Evolutionary conservation across 73 alveolate species (phyloP), one percentile per base, ranked within the genome.

Genomic region (Symbiodinium natans): DNA sequence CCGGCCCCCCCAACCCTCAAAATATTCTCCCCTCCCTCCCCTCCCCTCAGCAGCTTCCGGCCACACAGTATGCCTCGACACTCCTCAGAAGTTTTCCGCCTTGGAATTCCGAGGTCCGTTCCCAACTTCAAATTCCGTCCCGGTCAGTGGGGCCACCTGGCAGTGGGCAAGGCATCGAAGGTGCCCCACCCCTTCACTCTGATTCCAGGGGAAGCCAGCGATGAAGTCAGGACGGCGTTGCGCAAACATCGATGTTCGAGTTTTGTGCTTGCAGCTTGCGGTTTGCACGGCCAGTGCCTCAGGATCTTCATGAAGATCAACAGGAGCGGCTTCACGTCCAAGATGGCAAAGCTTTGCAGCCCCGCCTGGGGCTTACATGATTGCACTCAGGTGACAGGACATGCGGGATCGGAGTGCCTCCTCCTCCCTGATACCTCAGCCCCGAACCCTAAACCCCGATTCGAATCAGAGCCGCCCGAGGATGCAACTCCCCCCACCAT

Each of bases 141-240:
- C 17, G 97, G 97, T 41, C 97, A 90, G 56, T 90, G 97, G 97
- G 97, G 89, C 38, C 97, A 90, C 34, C 52, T 90, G 25, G 29
- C 75, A 5, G 97, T 90, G 88, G 89, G 89, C n/a, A 90, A 85
- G 89, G 38, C 80, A 5, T 29, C 56, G 40, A 52, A 36, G 17
- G 97, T 90, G 89, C 87, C 87, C 2, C 97, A 90, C n/a, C 97
- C 97, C 46, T 90, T 90, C 88, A 90, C 97, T 54, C 52, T 90
- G 89, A 56, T 90, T 27, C 97, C 97, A 19, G 88, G 97, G 17
- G 97, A 90, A 15, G 59, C 54, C 46, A 38, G 80, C 80, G 19
- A 63, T 89, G 80, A 90, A 33, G 97, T 90, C 38, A 90, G 97
- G 95, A 59, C 71, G 2, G 59, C 59, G 6, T 13, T 46, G 59